Conservation (phyloP, 2,329 filamentous ascomycete species). For the Fusarium sp. region DNA sequence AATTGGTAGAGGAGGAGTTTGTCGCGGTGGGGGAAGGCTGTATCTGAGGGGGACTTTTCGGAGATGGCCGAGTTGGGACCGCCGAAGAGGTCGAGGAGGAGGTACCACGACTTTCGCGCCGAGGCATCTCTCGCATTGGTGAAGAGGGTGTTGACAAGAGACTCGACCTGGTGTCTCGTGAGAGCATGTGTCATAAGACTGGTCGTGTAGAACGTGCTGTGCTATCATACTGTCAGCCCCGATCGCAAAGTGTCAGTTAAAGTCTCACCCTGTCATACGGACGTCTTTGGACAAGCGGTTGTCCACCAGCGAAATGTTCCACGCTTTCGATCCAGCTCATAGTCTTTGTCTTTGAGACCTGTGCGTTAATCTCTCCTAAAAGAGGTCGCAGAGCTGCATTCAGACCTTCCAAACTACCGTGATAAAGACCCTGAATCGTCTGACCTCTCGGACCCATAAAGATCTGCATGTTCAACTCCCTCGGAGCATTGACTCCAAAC, state of each 20-base stretch:
- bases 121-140: conserved; percentile 19
- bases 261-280: conserved; percentile 37
- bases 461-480: conserved; percentile 45
- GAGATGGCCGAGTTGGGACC: conserved; percentile 51
- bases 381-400: conserved; percentile 30
- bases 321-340: conserved; percentile 43
- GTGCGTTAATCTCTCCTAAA: conserved; percentile 22
- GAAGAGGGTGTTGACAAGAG: conserved; percentile 34
- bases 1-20: conserved; percentile 64
- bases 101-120: conserved; percentile 33
- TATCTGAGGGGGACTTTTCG: conserved; percentile 35
- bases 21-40: conserved; percentile 54
- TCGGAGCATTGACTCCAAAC: conserved; percentile 33
- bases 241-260: accelerated
- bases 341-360: conserved; percentile 14
- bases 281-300: conserved; percentile 37
- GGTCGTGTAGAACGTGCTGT: conserved; percentile 44
- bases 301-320: conserved; percentile 31
- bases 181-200: conserved; percentile 45
- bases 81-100: conserved; percentile 46
- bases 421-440: conserved; percentile 44
- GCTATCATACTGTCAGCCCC: conserved; percentile 29
- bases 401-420: conserved; percentile 34
- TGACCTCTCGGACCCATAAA: conserved; percentile 31
- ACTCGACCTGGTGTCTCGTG: conserved; percentile 31